A percentile compares a stretch with the other conserved stretches of the same genome.
Conservation (phyloP, 164 flowering plant species). For the Piper longum region DNA sequence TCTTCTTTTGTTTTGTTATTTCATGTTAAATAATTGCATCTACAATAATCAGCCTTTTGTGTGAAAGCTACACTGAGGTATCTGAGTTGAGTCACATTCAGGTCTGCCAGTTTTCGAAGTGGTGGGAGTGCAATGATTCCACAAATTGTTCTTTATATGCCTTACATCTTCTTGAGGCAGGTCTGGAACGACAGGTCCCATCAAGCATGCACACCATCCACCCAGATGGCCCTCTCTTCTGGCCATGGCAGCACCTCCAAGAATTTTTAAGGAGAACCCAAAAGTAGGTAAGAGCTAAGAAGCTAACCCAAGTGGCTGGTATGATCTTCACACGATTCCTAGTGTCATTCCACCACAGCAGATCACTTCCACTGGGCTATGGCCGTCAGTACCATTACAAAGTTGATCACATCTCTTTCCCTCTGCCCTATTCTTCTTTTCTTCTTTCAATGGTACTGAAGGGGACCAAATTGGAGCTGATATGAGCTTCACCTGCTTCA, state of each 20-base stretch:
- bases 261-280: too few relatives aligned
- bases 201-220: conserved; percentile 7
- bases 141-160: conserved; percentile 2
- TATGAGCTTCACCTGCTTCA: conserved; percentile 13
- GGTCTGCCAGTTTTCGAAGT: neutral
- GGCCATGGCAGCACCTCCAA: conserved; percentile 8
- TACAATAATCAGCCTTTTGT: too few relatives aligned
- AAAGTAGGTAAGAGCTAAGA: too few relatives aligned
- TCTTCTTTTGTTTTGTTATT: neutral
- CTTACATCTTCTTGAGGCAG: conserved; percentile 6
- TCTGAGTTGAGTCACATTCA: neutral
- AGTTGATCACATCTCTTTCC: neutral
- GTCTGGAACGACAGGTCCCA: conserved; percentile 16
- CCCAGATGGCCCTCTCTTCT: conserved; percentile 13
- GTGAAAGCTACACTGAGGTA: too few relatives aligned
- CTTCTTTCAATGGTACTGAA: neutral
- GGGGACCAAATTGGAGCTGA: neutral
- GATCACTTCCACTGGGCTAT: neutral
- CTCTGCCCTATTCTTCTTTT: neutral
- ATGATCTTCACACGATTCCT: too few relatives aligned
- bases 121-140: conserved; percentile 1
- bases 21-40: neutral
- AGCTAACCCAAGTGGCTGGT: too few relatives aligned
- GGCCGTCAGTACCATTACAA: neutral
- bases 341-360: neutral